Percentiles rank a stretch among this genome's conserved stretches.
These are phyloP conservation scores for Rubia tinctorum DNA, from an alignment of 305 asterid genomes.

Conservation along the genomic window DNA sequence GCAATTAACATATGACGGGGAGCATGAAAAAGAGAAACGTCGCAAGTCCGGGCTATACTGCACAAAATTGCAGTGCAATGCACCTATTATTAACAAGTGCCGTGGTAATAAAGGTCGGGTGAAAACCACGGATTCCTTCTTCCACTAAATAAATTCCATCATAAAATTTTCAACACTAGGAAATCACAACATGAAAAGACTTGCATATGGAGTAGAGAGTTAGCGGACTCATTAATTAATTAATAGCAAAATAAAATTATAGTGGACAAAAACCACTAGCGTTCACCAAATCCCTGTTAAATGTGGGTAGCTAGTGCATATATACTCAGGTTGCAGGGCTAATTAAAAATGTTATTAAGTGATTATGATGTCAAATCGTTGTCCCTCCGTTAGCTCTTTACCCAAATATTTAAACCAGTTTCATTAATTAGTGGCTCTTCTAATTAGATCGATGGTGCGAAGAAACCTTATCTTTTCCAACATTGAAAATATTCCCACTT, in stretches of 20 bases:
- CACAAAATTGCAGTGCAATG: too few species aligned
- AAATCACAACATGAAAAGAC: too few species aligned
- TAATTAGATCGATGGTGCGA: constrained; percentile 11
- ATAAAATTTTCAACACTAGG: too few species aligned
- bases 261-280: constrained; percentile 41
- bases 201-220: too few species aligned
- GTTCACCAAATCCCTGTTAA: neutral
- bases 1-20: too few species aligned
- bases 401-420: constrained; percentile 12
- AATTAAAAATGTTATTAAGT: neutral
- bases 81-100: too few species aligned
- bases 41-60: too few species aligned
- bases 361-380: constrained; percentile 55
- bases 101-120: too few species aligned
- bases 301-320: neutral
- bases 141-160: too few species aligned
- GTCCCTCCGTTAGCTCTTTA: constrained; percentile 9
- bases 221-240: too few species aligned
- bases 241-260: neutral
- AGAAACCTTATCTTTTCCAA: constrained; percentile 42
- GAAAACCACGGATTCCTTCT: too few species aligned
- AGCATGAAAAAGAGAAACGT: too few species aligned
- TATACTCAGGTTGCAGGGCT: constrained; percentile 8
- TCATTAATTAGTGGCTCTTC: constrained; percentile 1
- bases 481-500: constrained; percentile 47